Conservation (phyloP, 2,329 filamentous ascomycete species). For the Coniochaeta sp. region DNA sequence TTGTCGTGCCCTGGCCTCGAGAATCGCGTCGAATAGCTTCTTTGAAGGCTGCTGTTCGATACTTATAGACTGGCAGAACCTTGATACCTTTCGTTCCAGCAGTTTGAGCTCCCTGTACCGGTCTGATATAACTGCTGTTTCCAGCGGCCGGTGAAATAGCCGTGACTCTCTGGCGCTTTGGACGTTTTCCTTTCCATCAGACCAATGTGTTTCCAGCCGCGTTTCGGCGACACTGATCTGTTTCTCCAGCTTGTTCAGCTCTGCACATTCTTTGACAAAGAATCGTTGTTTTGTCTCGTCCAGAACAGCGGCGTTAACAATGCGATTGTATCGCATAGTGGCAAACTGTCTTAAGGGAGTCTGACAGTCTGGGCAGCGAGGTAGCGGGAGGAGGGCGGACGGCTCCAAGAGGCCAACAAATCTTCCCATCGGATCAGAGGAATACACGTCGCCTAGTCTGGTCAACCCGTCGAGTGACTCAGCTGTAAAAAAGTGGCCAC, state of each 20-base stretch:
- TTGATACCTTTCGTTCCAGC: too few species aligned
- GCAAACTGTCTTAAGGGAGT: conserved; percentile 47
- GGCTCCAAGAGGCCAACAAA: conserved; percentile 36
- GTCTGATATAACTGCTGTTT: too few species aligned
- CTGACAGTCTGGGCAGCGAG: conserved; percentile 51
- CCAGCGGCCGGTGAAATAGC: too few species aligned
- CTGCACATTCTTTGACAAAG: too few species aligned
- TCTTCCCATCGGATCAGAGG: conserved; percentile 16
- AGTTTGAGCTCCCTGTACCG: too few species aligned
- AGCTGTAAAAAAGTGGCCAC: conserved; percentile 56
- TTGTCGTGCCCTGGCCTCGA: conserved; percentile 12
- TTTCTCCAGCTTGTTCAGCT: too few species aligned
- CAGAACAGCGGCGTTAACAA: conserved; percentile 51
- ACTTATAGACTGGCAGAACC: conserved; percentile 10
- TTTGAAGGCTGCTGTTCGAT: conserved; percentile 26
- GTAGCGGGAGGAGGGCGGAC: conserved; percentile 29
- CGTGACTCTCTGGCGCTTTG: too few species aligned
- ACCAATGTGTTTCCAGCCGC: too few species aligned
- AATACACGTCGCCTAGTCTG: conserved; percentile 43
- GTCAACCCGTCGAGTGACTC: conserved; percentile 55
- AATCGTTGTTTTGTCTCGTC: conserved; percentile 13
- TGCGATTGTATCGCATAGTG: conserved; percentile 47
- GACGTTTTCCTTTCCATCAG: too few species aligned
- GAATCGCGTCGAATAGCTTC: conserved; percentile 28
- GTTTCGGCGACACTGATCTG: too few species aligned